Conservation (phyloP, 495 filamentous ascomycete genomes). For the Bombardia bombarda region DNA sequence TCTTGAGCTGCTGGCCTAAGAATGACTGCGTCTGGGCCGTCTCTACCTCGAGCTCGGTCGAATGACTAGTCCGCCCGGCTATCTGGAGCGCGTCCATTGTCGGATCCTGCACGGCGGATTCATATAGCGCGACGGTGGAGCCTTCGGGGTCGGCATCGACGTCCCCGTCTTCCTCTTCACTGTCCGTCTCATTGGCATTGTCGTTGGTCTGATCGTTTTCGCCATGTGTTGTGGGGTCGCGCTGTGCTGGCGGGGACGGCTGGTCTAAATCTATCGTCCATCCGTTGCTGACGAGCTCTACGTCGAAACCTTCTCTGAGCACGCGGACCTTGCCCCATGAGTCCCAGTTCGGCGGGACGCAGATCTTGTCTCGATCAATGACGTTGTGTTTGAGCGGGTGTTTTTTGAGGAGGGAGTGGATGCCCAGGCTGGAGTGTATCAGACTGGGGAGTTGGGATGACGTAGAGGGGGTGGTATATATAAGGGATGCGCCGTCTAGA, state of each 20-base stretch:
- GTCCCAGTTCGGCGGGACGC: constrained; percentile 95
- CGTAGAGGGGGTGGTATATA: constrained; percentile 79
- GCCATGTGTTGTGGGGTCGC: background rate
- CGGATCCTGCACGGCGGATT: constrained; percentile 69
- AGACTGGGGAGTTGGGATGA: constrained; percentile 72
- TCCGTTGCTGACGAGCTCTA: constrained; percentile 73
- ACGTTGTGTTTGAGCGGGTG: constrained; percentile 87
- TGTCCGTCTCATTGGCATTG: constrained; percentile 11
- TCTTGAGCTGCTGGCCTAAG: constrained; percentile 61
- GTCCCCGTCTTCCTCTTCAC: constrained; percentile 25
- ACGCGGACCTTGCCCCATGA: constrained; percentile 97
- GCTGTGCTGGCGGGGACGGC: constrained; percentile 11
- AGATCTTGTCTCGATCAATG: constrained; percentile 89
- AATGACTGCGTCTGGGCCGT: constrained; percentile 74
- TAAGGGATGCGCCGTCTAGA: constrained; percentile 79
- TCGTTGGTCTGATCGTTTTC: background rate
- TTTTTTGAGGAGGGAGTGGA: constrained; percentile 79
- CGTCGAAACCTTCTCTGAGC: constrained; percentile 87
- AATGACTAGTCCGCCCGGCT: constrained; percentile 40
- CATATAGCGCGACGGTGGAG: constrained; percentile 63
- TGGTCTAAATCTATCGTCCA: constrained; percentile 78
- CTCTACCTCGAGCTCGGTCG: constrained; percentile 55
- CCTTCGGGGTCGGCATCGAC: constrained; percentile 30
- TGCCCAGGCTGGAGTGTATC: constrained; percentile 80
- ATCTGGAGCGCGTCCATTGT: constrained; percentile 51